phyloP scores from a whole-genome alignment of 2,329 filamentous ascomycete genomes.

The Sclerotinia subarctica region DNA sequence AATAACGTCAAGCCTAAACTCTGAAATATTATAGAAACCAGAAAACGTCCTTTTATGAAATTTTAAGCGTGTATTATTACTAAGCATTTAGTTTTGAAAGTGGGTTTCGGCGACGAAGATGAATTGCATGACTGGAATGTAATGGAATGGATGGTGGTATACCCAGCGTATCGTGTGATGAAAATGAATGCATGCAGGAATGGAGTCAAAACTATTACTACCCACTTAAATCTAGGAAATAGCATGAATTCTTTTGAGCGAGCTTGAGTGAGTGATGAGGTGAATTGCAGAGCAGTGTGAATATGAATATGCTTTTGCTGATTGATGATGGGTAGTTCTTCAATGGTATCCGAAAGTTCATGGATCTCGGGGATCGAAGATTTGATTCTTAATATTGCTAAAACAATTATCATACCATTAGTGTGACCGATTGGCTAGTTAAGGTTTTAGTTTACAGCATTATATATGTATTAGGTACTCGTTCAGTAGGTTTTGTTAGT shows the following conservation, averaged over 20 bases:
- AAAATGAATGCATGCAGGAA: neutral
- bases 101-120: neutral
- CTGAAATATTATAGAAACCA: slow-evolving; percentile 20
- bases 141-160: slow-evolving; percentile 1
- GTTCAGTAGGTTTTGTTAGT: too few relatives aligned
- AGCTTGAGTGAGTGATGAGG: neutral
- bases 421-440: too few relatives aligned
- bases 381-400: neutral
- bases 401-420: too few relatives aligned
- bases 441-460: too few relatives aligned
- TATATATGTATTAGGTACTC: too few relatives aligned
- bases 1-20: slow-evolving; percentile 38
- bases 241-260: neutral
- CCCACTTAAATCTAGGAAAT: neutral
- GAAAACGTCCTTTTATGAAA: neutral
- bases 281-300: neutral
- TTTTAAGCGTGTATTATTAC: slow-evolving; percentile 1
- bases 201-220: neutral
- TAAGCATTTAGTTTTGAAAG: neutral
- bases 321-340: neutral
- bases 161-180: neutral
- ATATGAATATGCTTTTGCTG: neutral
- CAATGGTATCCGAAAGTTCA: neutral
- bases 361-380: neutral
- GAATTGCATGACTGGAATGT: too few relatives aligned